Base-by-base conservation (phyloP, 2,329 filamentous ascomycete genomes). In the Nakataea oryzae region DNA sequence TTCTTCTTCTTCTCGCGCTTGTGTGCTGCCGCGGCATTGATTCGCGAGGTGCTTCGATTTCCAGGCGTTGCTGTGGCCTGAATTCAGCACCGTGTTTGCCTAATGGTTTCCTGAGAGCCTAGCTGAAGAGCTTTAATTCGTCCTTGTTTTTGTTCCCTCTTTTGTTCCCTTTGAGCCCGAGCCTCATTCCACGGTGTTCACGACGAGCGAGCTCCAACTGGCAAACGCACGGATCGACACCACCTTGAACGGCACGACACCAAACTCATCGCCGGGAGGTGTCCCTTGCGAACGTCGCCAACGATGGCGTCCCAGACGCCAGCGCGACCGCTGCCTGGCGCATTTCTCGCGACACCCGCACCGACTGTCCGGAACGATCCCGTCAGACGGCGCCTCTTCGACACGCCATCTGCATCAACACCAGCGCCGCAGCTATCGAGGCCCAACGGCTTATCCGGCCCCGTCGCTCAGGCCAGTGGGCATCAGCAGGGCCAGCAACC, bases 291-390 rank as follows among this genome's bases (percentile, higher is more conserved):
- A 50, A n/a, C 41, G 41, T 9, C 21, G 41, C 41, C 41, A 14
- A 68, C 63, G 64, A 86, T 86, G 84, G 78, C 83, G 60, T 82
- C 83, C 66, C 75, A 79, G 65, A 90, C 90, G 62, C 90, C 90
- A 54, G 81, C 87, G 76, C 86, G 89, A 69, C 85, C 85, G 64
- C 79, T 91, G 58, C 90, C 90, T 57, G 90, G 90, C 77, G 86
- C 87, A 69, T 93, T 87, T 71, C 76, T 91, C 70, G 85, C 88
- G 69, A 93, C 90, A 27, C 90, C 90, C 58, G 89, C 87, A 62
- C 78, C 82, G 47, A 73, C 76, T 61, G 79, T 80, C 60, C 78
- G 79, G 67, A 67, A 73, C 65, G 79, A 84, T 67, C 74, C 58
- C 30, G 54, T 57, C 54, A 57, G 60, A 24, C 30, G 60, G 24